Percentiles rank a stretch among this genome's conserved stretches.
Conservation (phyloP, 2,329 filamentous ascomycete genomes). For the Blumeriella jaapii region DNA sequence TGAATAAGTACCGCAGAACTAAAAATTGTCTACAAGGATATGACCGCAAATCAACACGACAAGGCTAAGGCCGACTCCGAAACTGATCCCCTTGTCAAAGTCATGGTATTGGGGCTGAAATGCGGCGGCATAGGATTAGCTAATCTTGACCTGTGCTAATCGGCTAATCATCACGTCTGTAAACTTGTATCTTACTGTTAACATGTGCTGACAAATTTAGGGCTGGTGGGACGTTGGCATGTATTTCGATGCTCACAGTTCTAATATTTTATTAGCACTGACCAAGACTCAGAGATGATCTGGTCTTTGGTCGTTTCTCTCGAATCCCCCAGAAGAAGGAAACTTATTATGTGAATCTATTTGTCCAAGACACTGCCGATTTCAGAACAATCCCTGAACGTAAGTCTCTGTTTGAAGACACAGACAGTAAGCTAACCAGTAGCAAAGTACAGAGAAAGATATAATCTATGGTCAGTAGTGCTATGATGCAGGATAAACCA, state of each 20-base stretch:
- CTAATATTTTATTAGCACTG: not conserved
- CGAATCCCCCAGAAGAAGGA: constrained; percentile 50
- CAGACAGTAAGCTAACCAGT: not conserved
- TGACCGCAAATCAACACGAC: constrained; percentile 32
- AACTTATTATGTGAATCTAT: constrained; percentile 44
- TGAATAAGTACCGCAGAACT: too few relatives aligned
- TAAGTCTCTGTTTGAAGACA: constrained; percentile 1
- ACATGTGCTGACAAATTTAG: constrained; percentile 1
- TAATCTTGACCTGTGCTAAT: constrained; percentile 45
- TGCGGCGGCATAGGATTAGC: constrained; percentile 37
- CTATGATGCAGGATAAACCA: too few relatives aligned
- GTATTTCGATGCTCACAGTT: not conserved
- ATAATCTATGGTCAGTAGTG: too few relatives aligned
- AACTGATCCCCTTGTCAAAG: constrained; percentile 24
- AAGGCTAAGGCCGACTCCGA: constrained; percentile 34
- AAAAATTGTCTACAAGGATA: constrained; percentile 33
- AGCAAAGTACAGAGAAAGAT: too few relatives aligned
- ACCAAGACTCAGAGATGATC: constrained; percentile 35
- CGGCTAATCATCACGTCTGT: constrained; percentile 22
- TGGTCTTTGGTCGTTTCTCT: constrained; percentile 46
- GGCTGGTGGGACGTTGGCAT: constrained; percentile 6
- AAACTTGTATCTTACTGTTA: not conserved
- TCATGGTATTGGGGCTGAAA: constrained; percentile 39
- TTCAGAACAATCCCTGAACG: constrained; percentile 37
- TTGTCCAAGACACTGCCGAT: constrained; percentile 45